Evolutionary conservation across 2,329 filamentous ascomycete genomes (phyloP).

Genomic region (Piedraia hortae): DNA sequence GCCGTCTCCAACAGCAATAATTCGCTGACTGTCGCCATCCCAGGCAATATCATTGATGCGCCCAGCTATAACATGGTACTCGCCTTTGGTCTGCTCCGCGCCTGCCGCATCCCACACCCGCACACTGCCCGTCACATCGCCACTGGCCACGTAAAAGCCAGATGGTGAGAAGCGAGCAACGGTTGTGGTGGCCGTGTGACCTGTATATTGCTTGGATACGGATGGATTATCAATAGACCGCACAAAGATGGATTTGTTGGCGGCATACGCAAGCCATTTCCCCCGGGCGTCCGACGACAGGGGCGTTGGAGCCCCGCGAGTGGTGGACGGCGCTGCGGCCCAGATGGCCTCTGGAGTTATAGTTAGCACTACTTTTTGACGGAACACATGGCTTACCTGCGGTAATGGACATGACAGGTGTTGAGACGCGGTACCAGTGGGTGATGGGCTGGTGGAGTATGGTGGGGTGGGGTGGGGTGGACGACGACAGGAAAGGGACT

Average conservation of each 20-base stretch:
- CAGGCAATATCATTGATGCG: conserved; percentile 90
- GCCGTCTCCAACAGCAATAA: conserved; percentile 88
- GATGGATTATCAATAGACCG: conserved; percentile 79
- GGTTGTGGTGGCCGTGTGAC: conserved; percentile 67
- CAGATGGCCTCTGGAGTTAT: conserved; percentile 44
- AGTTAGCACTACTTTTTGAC: no score
- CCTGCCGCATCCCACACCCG: conserved; percentile 76
- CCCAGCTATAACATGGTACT: conserved; percentile 83
- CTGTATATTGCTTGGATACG: conserved; percentile 66
- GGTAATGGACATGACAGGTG: no score
- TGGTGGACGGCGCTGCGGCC: conserved; percentile 60
- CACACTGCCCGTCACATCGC: conserved; percentile 60
- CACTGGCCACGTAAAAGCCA: conserved; percentile 82
- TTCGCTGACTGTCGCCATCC: conserved; percentile 87
- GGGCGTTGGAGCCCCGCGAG: conserved; percentile 64
- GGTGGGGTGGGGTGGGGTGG: no score
- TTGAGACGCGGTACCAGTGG: no score
- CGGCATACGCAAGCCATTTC: conserved; percentile 76
- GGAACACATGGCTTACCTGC: no score
- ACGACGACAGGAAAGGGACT: no score
- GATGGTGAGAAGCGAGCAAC: conserved; percentile 85
- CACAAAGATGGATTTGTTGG: conserved; percentile 87
- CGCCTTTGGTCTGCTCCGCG: conserved; percentile 70
- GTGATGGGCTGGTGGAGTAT: no score
- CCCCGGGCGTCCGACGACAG: conserved; percentile 73